Conservation (phyloP, 208 protist species). For the Trypanosoma platydactyli region DNA sequence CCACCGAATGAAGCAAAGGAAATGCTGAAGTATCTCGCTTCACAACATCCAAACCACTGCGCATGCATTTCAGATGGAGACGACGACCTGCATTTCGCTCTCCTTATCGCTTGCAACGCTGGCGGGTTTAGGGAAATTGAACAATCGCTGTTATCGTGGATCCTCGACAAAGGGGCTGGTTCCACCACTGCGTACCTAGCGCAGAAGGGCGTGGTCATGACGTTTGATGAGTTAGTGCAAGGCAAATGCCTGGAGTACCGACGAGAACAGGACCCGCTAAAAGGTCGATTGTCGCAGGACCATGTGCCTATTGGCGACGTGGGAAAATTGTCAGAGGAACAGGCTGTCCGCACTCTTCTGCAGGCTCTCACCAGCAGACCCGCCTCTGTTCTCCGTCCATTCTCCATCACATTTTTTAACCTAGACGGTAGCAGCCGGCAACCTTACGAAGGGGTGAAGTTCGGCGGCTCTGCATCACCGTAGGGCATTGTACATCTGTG, state of each 20-base stretch:
- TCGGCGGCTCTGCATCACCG: slow-evolving; percentile 44
- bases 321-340: slow-evolving; percentile 66
- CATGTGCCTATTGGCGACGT: slow-evolving; percentile 57
- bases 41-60: slow-evolving; percentile 61
- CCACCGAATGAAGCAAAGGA: slow-evolving; percentile 39
- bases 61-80: slow-evolving; percentile 36
- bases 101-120: slow-evolving; percentile 71
- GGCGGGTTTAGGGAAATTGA: slow-evolving; percentile 72
- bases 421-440: slow-evolving; percentile 69
- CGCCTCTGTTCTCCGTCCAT: slow-evolving; percentile 61
- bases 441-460: slow-evolving; percentile 89
- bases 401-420: slow-evolving; percentile 88
- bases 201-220: slow-evolving; percentile 84
- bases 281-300: slow-evolving; percentile 37
- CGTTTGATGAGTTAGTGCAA: slow-evolving; percentile 81
- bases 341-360: slow-evolving; percentile 74
- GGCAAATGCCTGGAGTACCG: slow-evolving; percentile 51
- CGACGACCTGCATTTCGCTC: slow-evolving; percentile 40
- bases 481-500: not conserved
- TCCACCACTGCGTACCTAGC: slow-evolving; percentile 76
- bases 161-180: slow-evolving; percentile 76
- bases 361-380: slow-evolving; percentile 51
- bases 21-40: slow-evolving; percentile 66
- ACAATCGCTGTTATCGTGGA: slow-evolving; percentile 65
- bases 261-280: slow-evolving; percentile 36